Evolutionary conservation across 768 basidiomycete genomes (phyloP).

Genomic region (Termitomyces bulborhizus): DNA sequence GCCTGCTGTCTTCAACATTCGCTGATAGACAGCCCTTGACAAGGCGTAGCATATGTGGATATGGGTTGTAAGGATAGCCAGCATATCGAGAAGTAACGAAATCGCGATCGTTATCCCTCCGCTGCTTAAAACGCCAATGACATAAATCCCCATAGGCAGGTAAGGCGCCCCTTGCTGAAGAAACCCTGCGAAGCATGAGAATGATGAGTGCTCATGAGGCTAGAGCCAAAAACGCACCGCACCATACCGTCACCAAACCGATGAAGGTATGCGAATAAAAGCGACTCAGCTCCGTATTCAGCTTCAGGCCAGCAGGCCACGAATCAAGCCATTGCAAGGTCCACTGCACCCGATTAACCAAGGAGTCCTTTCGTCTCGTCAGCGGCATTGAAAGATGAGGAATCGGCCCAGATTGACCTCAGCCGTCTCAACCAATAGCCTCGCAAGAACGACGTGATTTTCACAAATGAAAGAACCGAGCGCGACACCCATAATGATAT

Average conservation of each 20-base stretch:
- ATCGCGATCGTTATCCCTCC: slow-evolving; percentile 62
- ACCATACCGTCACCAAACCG: slow-evolving; percentile 63
- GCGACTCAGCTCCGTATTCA: slow-evolving; percentile 89
- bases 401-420: slow-evolving; percentile 27
- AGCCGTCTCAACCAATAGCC: slow-evolving; percentile 25
- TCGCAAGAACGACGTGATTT: slow-evolving; percentile 46
- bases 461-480: slow-evolving; percentile 67
- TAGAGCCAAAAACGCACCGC: slow-evolving; percentile 42
- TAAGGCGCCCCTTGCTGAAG: slow-evolving; percentile 21
- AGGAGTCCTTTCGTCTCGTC: slow-evolving; percentile 22
- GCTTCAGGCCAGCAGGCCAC: slow-evolving; percentile 95
- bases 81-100: slow-evolving; percentile 58
- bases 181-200: slow-evolving; percentile 13
- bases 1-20: slow-evolving; percentile 48
- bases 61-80: slow-evolving; percentile 66
- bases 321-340: slow-evolving; percentile 81
- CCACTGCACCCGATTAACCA: slow-evolving; percentile 43
- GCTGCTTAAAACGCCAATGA: slow-evolving; percentile 30
- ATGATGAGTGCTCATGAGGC: neutral
- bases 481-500: slow-evolving; percentile 77
- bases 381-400: neutral
- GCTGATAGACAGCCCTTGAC: slow-evolving; percentile 54
- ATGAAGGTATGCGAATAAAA: slow-evolving; percentile 76
- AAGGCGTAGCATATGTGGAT: slow-evolving; percentile 64
- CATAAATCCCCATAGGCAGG: slow-evolving; percentile 23